These are phyloP conservation scores for Mariannaea sp. DNA, from an alignment of 2,329 filamentous ascomycete species.

Conservation along the genomic window DNA sequence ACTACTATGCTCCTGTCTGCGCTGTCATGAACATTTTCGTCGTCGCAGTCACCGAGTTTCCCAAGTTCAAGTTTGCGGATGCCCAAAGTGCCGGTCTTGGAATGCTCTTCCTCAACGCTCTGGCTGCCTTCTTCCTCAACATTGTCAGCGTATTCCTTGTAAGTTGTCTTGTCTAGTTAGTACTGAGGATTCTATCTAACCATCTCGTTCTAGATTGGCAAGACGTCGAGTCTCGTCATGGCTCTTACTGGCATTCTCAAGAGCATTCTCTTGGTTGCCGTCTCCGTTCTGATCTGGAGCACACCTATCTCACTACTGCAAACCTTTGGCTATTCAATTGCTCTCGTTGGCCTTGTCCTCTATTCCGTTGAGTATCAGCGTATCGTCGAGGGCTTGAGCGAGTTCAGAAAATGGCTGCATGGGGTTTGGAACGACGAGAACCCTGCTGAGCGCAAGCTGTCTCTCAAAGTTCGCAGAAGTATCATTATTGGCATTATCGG, in stretches of 20 bases:
- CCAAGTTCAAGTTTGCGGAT: conserved; percentile 67
- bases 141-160: conserved; percentile 86
- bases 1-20: conserved; percentile 88
- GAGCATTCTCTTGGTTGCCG: conserved; percentile 79
- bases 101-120: conserved; percentile 73
- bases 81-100: conserved; percentile 67
- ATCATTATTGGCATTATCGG: conserved; percentile 33
- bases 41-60: conserved; percentile 70
- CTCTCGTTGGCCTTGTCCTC: conserved; percentile 56
- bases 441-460: conserved; percentile 28
- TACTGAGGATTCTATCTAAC: conserved; percentile 15
- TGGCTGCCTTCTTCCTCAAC: conserved; percentile 79
- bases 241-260: conserved; percentile 87
- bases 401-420: conserved; percentile 32
- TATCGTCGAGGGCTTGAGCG: conserved; percentile 32
- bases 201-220: conserved; percentile 68
- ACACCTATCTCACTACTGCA: conserved; percentile 74
- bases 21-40: conserved; percentile 78
- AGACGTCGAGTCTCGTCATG: conserved; percentile 84
- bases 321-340: conserved; percentile 77
- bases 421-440: conserved; percentile 29
- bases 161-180: conserved; percentile 44
- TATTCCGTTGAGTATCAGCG: conserved; percentile 53
- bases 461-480: conserved; percentile 27
- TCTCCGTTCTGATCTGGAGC: conserved; percentile 78